phyloP scores from a whole-genome alignment of 345 rosid species.

The Geranium rotundifolium region DNA sequence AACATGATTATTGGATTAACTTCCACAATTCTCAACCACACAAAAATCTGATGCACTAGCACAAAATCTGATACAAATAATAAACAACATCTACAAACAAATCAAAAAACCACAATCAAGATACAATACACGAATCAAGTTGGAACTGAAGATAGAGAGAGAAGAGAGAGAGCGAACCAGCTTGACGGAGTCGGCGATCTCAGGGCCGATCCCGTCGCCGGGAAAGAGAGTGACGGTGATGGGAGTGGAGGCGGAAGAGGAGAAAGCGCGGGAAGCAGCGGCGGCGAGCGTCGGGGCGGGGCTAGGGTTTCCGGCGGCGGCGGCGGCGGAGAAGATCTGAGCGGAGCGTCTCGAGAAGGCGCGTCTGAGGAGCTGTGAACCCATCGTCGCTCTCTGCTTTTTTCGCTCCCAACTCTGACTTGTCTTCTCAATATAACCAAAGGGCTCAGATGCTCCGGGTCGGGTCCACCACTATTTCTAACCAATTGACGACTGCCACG shows the following conservation, averaged over 20 bases:
- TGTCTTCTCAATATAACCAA: neutral
- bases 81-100: neutral
- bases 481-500: too few relatives aligned
- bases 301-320: neutral
- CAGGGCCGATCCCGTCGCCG: slow-evolving; percentile 99
- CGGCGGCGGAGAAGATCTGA: slow-evolving; percentile 19
- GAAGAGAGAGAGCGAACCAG: slow-evolving; percentile 28
- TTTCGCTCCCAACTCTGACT: too few relatives aligned
- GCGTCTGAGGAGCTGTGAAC: neutral
- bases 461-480: too few relatives aligned
- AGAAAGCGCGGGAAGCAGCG: slow-evolving; percentile 39
- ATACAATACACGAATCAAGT: neutral
- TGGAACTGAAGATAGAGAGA: slow-evolving; percentile 8
- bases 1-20: too few relatives aligned
- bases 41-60: too few relatives aligned
- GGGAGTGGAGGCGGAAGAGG: slow-evolving; percentile 25
- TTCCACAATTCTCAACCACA: too few relatives aligned
- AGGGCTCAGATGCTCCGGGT: too few relatives aligned
- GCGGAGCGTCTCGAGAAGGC: neutral
- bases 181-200: slow-evolving; percentile 95
- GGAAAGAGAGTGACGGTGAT: slow-evolving; percentile 94
- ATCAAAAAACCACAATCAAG: neutral
- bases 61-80: neutral
- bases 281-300: slow-evolving; percentile 13
- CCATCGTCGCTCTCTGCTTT: neutral